Evolutionary conservation across 352 stramenopile species (phyloP).

Genomic region (Phytophthora capsici): DNA sequence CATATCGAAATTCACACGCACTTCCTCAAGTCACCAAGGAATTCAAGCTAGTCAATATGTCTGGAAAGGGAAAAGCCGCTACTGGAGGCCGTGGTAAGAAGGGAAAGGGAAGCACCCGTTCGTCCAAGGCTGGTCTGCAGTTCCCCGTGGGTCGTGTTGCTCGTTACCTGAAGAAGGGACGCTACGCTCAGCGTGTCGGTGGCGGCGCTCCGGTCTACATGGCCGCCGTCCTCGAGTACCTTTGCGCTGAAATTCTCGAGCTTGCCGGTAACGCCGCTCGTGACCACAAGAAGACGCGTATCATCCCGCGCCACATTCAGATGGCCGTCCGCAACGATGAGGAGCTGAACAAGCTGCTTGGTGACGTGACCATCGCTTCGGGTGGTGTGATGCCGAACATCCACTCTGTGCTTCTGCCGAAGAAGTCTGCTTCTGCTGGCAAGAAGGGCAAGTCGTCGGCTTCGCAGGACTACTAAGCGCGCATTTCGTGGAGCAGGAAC

Average conservation of each 20-base stretch:
- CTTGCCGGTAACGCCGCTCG: slow-evolving; percentile 94
- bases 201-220: slow-evolving; percentile 95
- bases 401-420: slow-evolving; percentile 91
- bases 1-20: slow-evolving; percentile 43
- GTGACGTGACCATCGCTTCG: slow-evolving; percentile 95
- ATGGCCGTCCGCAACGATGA: slow-evolving; percentile 94
- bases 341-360: slow-evolving; percentile 96
- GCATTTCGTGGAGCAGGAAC: slow-evolving; percentile 22
- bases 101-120: slow-evolving; percentile 69
- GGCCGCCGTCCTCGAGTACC: slow-evolving; percentile 94
- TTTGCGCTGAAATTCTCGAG: slow-evolving; percentile 95
- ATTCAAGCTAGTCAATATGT: slow-evolving; percentile 51
- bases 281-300: slow-evolving; percentile 97
- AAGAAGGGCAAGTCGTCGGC: slow-evolving; percentile 64
- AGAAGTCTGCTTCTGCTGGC: slow-evolving; percentile 71
- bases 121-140: slow-evolving; percentile 93
- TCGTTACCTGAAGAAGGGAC: slow-evolving; percentile 93
- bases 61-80: slow-evolving; percentile 81
- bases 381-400: slow-evolving; percentile 98
- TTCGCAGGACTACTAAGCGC: slow-evolving; percentile 67
- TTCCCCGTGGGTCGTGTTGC: slow-evolving; percentile 96
- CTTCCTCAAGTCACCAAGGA: slow-evolving; percentile 33
- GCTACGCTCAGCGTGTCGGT: slow-evolving; percentile 92
- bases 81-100: slow-evolving; percentile 78
- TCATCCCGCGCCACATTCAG: slow-evolving; percentile 97